Conservation (phyloP, 2,329 filamentous ascomycete species). For the Penicillium sp. region DNA sequence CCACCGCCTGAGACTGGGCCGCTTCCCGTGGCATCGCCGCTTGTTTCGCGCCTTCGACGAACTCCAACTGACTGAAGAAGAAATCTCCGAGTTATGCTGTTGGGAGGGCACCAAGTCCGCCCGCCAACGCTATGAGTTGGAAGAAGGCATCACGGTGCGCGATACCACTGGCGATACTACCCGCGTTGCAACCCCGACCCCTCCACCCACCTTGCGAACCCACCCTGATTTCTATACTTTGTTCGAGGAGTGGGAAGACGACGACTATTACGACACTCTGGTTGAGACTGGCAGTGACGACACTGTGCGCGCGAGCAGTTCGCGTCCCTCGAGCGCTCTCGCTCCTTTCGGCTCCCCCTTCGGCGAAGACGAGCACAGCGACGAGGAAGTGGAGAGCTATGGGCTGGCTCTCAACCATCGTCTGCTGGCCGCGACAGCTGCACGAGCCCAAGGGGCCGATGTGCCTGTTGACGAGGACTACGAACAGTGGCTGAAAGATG, state of each 20-base stretch:
- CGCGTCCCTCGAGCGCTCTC: constrained; percentile 24
- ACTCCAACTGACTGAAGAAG: constrained; percentile 58
- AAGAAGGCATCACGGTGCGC: constrained; percentile 60
- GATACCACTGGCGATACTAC: constrained; percentile 65
- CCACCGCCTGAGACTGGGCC: constrained; percentile 63
- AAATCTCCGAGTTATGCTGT: constrained; percentile 64
- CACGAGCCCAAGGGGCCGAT: constrained; percentile 52
- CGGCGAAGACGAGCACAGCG: constrained; percentile 47
- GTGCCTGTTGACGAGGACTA: constrained; percentile 51
- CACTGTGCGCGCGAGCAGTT: constrained; percentile 25
- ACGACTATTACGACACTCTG: constrained; percentile 27
- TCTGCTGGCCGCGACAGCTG: constrained; percentile 55
- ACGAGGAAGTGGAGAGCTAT: constrained; percentile 53
- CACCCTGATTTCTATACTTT: constrained; percentile 31
- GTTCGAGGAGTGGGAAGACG: constrained; percentile 18
- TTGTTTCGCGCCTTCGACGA: constrained; percentile 64
- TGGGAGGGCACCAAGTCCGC: constrained; percentile 57
- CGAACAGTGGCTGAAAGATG: constrained; percentile 62
- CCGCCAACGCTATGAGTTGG: constrained; percentile 50
- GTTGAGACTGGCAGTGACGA: constrained; percentile 28
- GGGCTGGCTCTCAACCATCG: constrained; percentile 56
- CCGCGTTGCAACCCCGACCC: constrained; percentile 50
- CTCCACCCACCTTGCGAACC: constrained; percentile 35
- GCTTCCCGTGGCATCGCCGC: constrained; percentile 62
- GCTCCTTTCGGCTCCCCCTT: constrained; percentile 31